These are phyloP conservation scores for Harrya chromipes DNA, from an alignment of 768 basidiomycete genomes.

Conservation along the genomic window DNA sequence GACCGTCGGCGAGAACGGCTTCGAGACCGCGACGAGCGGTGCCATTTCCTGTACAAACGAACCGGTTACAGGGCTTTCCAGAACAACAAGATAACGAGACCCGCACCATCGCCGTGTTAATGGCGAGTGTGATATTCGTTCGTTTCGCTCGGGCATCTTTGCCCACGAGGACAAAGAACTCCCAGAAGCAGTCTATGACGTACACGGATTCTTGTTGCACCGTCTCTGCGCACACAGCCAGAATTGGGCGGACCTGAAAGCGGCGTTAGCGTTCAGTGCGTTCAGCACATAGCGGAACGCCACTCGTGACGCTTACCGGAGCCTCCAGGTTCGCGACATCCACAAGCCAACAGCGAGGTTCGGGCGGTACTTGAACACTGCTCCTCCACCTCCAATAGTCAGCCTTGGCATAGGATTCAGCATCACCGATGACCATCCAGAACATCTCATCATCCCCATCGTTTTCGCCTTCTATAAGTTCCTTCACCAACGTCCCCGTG, in stretches of 20 bases:
- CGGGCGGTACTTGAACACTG: slow-evolving; percentile 31
- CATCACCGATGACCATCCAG: slow-evolving; percentile 82
- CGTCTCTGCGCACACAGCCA: slow-evolving; percentile 40
- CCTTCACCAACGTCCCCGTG: slow-evolving; percentile 41
- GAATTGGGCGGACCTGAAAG: slow-evolving; percentile 45
- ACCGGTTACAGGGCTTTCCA: neutral
- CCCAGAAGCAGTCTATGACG: slow-evolving; percentile 75
- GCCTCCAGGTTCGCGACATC: slow-evolving; percentile 35
- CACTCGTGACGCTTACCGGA: slow-evolving; percentile 37
- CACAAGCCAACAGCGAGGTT: slow-evolving; percentile 62
- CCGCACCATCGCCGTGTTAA: slow-evolving; percentile 55
- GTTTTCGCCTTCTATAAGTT: slow-evolving; percentile 62
- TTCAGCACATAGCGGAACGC: neutral
- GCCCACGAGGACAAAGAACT: slow-evolving; percentile 74
- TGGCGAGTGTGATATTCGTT: slow-evolving; percentile 57
- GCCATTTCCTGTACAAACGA: slow-evolving; percentile 48
- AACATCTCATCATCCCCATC: slow-evolving; percentile 73
- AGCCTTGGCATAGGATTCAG: slow-evolving; percentile 64
- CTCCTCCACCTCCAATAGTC: slow-evolving; percentile 81
- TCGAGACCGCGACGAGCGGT: slow-evolving; percentile 42
- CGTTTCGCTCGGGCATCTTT: slow-evolving; percentile 58
- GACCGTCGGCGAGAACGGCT: slow-evolving; percentile 70
- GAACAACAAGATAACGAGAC: neutral
- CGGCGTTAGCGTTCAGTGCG: slow-evolving; percentile 1
- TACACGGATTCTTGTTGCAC: slow-evolving; percentile 49